Percentiles rank a stretch among this genome's conserved stretches.
Evolutionary conservation across 108 stramenopile genomes (phyloP).

Genomic region (Stephanodiscus triporus): DNA sequence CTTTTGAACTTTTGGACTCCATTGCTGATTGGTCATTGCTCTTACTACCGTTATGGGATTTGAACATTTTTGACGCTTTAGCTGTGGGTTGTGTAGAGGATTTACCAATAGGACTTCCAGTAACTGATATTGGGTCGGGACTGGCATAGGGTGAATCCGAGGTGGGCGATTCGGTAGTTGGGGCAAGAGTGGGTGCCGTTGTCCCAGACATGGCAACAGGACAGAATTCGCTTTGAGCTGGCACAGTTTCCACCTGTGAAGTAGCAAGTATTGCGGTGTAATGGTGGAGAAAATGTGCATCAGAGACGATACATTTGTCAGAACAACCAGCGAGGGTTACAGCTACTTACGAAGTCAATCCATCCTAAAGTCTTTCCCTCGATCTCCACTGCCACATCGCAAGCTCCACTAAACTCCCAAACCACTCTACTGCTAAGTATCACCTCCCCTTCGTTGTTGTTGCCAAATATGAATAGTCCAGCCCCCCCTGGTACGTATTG

Average conservation of each 20-base stretch:
- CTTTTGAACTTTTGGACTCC: background rate
- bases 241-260: background rate
- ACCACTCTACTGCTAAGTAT: background rate
- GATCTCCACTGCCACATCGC: background rate
- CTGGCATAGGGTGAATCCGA: background rate
- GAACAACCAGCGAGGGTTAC: background rate
- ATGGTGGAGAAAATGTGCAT: background rate
- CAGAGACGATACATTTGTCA: background rate
- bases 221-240: background rate
- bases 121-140: too few relatives aligned
- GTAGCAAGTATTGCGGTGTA: background rate
- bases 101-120: background rate
- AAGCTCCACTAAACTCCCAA: constrained; percentile 6
- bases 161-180: background rate
- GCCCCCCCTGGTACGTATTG: background rate
- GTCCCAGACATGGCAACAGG: background rate
- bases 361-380: background rate
- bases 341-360: background rate
- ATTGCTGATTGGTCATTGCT: too few relatives aligned
- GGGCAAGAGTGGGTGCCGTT: background rate
- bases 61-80: background rate
- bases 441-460: background rate
- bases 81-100: background rate
- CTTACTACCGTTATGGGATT: background rate
- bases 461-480: background rate